These are phyloP conservation scores for Arctostaphylos glauca DNA, from an alignment of 148 eudicot genomes.

Conservation along the genomic window DNA sequence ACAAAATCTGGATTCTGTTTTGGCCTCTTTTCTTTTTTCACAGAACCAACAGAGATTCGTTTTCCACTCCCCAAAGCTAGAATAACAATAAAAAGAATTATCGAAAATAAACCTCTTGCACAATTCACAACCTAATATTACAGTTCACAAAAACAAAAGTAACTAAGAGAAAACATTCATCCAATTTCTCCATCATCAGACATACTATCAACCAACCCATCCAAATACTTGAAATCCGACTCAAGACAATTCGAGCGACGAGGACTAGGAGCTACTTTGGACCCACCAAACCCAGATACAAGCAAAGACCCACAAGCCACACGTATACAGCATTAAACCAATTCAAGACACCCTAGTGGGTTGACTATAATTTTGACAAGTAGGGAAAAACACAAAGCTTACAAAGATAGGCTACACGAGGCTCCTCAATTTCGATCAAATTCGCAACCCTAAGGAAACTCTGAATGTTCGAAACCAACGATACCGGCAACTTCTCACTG, in stretches of 20 bases:
- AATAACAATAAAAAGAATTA: not conserved
- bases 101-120: not conserved
- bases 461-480: constrained; percentile 71
- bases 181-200: not conserved
- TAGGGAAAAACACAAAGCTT: constrained; percentile 22
- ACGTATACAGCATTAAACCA: too few species aligned
- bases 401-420: constrained; percentile 96
- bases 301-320: not conserved
- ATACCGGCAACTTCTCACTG: constrained; percentile 82
- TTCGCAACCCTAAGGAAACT: constrained; percentile 87
- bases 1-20: not conserved
- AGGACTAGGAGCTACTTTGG: too few species aligned
- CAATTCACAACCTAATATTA: not conserved
- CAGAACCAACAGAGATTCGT: not conserved
- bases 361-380: not conserved
- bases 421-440: constrained; percentile 70
- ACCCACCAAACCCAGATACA: not conserved
- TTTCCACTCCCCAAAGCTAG: not conserved
- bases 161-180: not conserved
- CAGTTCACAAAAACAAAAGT: not conserved
- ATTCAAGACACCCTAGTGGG: not conserved
- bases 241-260: not conserved
- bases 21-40: not conserved
- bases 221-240: not conserved
- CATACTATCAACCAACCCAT: not conserved